Percentiles rank a stretch among this genome's conserved stretches.
phyloP scores from a whole-genome alignment of 2,329 filamentous ascomycete species.

The Aspergillus nomiae region DNA sequence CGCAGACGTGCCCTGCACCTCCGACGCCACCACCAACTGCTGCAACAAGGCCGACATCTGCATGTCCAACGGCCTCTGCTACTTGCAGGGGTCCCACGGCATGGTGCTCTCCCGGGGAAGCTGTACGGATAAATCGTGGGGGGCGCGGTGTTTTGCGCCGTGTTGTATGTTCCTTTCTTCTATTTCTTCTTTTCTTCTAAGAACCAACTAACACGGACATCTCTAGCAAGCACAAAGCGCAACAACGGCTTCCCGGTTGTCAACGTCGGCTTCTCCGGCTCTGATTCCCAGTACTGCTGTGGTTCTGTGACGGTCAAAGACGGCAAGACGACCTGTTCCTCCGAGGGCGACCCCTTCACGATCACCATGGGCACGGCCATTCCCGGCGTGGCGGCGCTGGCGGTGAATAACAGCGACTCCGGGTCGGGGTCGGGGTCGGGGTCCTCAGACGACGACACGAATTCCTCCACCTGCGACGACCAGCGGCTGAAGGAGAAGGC shows the following conservation, averaged over 20 bases:
- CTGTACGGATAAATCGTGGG: slow-evolving; percentile 21
- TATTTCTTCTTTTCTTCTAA: no score
- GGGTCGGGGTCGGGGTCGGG: neutral
- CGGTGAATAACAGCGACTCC: neutral
- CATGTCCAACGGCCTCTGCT: slow-evolving; percentile 23
- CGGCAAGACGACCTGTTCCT: neutral
- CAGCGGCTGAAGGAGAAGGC: neutral
- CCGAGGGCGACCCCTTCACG: slow-evolving; percentile 8
- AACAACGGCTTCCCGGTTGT: slow-evolving; percentile 1
- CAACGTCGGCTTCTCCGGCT: slow-evolving; percentile 15
- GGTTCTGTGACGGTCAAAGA: slow-evolving; percentile 10
- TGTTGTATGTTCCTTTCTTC: slow-evolving; percentile 16
- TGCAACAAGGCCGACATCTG: slow-evolving; percentile 23
- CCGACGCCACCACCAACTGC: slow-evolving; percentile 11
- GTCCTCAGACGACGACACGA: no score
- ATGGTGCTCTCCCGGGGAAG: slow-evolving; percentile 17
- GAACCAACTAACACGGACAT: neutral
- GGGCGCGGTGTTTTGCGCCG: slow-evolving; percentile 12
- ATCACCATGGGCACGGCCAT: slow-evolving; percentile 16
- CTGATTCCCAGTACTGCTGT: slow-evolving; percentile 19
- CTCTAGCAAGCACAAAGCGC: neutral
- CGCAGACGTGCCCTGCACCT: neutral
- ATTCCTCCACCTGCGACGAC: no score
- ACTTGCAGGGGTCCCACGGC: slow-evolving; percentile 13
- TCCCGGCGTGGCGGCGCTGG: slow-evolving; percentile 15